phyloP scores from a whole-genome alignment of 2,329 filamentous ascomycete species.

The Diaporthe velutina region DNA sequence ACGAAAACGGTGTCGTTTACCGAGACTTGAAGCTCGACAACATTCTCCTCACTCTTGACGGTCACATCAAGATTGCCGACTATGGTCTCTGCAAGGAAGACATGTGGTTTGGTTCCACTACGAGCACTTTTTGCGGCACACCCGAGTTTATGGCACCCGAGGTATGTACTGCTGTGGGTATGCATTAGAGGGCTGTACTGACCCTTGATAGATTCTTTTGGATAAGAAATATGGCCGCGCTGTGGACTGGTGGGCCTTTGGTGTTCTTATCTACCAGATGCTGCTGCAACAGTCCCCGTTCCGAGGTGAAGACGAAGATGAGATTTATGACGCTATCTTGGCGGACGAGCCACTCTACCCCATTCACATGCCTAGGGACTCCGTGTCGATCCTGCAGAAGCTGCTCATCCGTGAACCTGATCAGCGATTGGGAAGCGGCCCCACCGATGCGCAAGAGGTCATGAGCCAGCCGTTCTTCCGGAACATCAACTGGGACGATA shows the following conservation, averaged over 20 bases:
- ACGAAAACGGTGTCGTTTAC: slow-evolving; percentile 99
- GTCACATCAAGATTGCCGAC: slow-evolving; percentile 98
- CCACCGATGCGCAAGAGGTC: slow-evolving; percentile 97
- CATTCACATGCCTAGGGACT: slow-evolving; percentile 98
- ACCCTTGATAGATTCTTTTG: slow-evolving; percentile 78
- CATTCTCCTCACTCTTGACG: slow-evolving; percentile 93
- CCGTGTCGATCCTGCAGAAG: slow-evolving; percentile 97
- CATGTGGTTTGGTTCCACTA: slow-evolving; percentile 99
- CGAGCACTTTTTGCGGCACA: slow-evolving; percentile 98
- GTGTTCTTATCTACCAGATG: slow-evolving; percentile 99
- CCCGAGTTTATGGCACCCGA: slow-evolving; percentile 99
- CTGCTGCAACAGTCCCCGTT: slow-evolving; percentile 98
- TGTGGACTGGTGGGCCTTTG: slow-evolving; percentile 99
- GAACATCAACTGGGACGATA: slow-evolving; percentile 98
- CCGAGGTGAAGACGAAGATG: slow-evolving; percentile 98
- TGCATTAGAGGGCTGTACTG: not conserved
- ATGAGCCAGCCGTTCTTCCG: slow-evolving; percentile 99
- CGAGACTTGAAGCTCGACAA: slow-evolving; percentile 95
- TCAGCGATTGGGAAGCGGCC: slow-evolving; percentile 90
- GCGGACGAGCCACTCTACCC: slow-evolving; percentile 98
- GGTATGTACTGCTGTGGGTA: slow-evolving; percentile 62
- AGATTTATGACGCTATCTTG: slow-evolving; percentile 98
- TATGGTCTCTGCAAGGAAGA: slow-evolving; percentile 99
- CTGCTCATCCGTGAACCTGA: slow-evolving; percentile 95
- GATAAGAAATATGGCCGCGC: slow-evolving; percentile 99